Evolutionary conservation across 768 basidiomycete species (phyloP).

Genomic region (Pleurotus eryngii): DNA sequence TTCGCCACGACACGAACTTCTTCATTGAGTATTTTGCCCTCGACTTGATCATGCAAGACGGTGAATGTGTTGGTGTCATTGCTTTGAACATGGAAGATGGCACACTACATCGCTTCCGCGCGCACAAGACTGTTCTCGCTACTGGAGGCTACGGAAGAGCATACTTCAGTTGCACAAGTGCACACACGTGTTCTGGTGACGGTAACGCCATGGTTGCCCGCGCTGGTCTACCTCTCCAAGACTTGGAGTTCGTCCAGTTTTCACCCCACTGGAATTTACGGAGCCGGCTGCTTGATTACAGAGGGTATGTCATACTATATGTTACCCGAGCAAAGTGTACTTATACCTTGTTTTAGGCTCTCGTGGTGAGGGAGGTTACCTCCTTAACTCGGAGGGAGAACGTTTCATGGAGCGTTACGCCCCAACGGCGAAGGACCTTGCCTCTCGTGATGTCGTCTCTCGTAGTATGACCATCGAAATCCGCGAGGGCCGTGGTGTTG

Average conservation of each 20-base stretch:
- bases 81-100: slow-evolving; percentile 99
- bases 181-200: slow-evolving; percentile 98
- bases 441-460: slow-evolving; percentile 98
- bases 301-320: slow-evolving; percentile 56
- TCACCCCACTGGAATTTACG: slow-evolving; percentile 99
- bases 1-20: slow-evolving; percentile 99
- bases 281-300: slow-evolving; percentile 97
- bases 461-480: slow-evolving; percentile 99
- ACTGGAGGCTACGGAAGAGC: slow-evolving; percentile 98
- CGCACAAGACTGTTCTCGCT: slow-evolving; percentile 97
- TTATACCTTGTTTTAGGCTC: slow-evolving; percentile 56
- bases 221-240: slow-evolving; percentile 95
- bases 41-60: slow-evolving; percentile 97
- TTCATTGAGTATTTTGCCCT: slow-evolving; percentile 99
- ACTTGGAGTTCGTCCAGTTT: slow-evolving; percentile 99
- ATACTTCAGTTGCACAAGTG: slow-evolving; percentile 98
- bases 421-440: slow-evolving; percentile 98
- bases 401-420: slow-evolving; percentile 99
- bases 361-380: slow-evolving; percentile 98
- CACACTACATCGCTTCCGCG: slow-evolving; percentile 95
- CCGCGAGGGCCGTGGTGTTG: slow-evolving; percentile 97
- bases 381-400: slow-evolving; percentile 97
- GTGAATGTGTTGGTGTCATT: slow-evolving; percentile 98
- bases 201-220: slow-evolving; percentile 98
- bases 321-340: background rate